Conservation (phyloP, 108 stramenopile species). For the Skeletonema tropicum region DNA sequence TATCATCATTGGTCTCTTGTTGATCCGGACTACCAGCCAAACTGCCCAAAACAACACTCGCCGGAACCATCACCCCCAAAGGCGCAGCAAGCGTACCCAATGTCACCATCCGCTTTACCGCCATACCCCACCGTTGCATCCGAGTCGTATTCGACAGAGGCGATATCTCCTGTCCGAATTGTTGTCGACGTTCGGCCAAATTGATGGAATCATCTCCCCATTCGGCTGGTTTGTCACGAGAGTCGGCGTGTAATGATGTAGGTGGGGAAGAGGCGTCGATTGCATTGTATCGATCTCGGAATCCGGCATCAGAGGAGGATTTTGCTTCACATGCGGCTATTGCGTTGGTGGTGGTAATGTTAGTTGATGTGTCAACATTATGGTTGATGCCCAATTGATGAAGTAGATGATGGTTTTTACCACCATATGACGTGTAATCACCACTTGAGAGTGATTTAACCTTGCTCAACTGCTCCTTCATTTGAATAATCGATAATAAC, state of each 20-base stretch:
- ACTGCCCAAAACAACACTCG: constrained; percentile 21
- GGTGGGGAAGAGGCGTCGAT: neutral
- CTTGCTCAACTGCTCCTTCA: constrained; percentile 10
- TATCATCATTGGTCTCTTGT: neutral
- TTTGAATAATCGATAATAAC: neutral
- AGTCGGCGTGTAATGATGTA: neutral
- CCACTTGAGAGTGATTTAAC: neutral
- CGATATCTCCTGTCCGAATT: constrained; percentile 27
- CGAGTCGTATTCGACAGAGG: constrained; percentile 31
- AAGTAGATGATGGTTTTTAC: neutral
- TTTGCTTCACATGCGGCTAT: constrained; percentile 24
- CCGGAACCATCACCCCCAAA: constrained; percentile 30
- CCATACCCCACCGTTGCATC: constrained; percentile 39
- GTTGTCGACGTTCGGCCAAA: constrained; percentile 9
- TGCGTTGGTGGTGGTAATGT: neutral
- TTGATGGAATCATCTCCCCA: constrained; percentile 25
- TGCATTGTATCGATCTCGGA: constrained; percentile 2
- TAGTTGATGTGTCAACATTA: neutral
- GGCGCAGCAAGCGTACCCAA: constrained; percentile 30
- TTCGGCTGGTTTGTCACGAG: constrained; percentile 18
- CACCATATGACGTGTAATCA: neutral
- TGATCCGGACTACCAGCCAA: neutral
- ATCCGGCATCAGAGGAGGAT: constrained; percentile 4
- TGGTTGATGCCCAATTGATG: neutral
- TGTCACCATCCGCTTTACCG: constrained; percentile 8